Percentiles rank a stretch among this genome's conserved stretches.
Conservation (phyloP, 78 protist species). For the Dictyostelium brefeldianum region DNA sequence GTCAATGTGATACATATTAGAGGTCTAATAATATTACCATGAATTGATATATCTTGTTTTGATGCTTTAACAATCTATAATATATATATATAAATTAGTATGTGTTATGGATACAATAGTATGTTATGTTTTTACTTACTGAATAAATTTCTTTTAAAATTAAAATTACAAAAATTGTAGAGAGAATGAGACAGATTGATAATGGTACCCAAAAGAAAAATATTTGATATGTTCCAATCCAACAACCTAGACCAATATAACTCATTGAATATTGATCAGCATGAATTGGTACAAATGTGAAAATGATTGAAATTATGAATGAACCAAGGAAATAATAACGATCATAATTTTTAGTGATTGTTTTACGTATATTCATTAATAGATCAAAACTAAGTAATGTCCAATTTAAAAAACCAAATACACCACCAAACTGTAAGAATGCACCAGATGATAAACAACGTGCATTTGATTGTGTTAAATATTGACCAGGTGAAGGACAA, state of each 20-base stretch:
- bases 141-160: conserved; percentile 30
- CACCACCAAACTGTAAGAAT: conserved; percentile 31
- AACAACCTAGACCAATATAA: conserved; percentile 18
- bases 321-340: conserved; percentile 22
- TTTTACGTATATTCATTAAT: background rate
- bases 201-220: conserved; percentile 60
- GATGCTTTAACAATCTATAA: background rate
- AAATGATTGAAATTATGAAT: background rate
- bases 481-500: background rate
- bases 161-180: conserved; percentile 14
- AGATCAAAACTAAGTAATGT: background rate
- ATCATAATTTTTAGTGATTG: background rate
- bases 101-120: background rate
- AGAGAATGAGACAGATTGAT: background rate
- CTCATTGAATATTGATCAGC: conserved; percentile 12
- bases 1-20: background rate
- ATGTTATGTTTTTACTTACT: background rate
- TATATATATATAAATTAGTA: background rate
- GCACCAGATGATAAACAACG: conserved; percentile 1
- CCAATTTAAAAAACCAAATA: background rate
- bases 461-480: background rate
- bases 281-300: conserved; percentile 32
- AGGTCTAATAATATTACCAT: conserved; percentile 3
- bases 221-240: conserved; percentile 17
- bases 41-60: background rate